A percentile compares a stretch with the other conserved stretches of the same genome.
Conservation (phyloP, 371 early-diverging fungal genomes). For the Choanephora cucurbitarum region DNA sequence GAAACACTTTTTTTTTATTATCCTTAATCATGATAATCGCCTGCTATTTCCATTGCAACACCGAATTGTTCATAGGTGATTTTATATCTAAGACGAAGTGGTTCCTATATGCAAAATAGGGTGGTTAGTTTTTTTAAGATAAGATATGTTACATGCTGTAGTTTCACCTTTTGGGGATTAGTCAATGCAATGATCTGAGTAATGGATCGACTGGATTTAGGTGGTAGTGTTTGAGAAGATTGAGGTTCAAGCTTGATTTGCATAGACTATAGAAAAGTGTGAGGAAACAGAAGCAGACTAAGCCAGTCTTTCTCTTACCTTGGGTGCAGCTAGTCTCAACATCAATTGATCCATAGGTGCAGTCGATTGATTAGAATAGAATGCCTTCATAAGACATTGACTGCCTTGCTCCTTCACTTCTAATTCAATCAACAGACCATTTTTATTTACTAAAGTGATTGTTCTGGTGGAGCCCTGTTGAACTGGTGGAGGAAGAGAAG, state of each 20-base stretch:
- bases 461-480: background rate
- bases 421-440: conserved; percentile 39
- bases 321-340: conserved; percentile 59
- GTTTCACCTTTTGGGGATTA: conserved; percentile 62
- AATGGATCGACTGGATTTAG: conserved; percentile 59
- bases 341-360: conserved; percentile 57
- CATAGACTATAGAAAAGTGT: conserved; percentile 46
- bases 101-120: conserved; percentile 42
- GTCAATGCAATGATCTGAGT: conserved; percentile 57
- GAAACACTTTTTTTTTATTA: background rate
- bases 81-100: conserved; percentile 70
- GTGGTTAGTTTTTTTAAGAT: background rate
- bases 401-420: conserved; percentile 22
- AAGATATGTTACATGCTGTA: background rate
- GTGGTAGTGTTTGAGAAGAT: conserved; percentile 58
- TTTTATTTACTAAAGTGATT: conserved; percentile 38
- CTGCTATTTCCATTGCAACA: conserved; percentile 70
- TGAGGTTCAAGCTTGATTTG: conserved; percentile 71
- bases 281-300: too few species aligned
- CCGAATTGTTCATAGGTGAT: conserved; percentile 71
- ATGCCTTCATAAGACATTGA: conserved; percentile 32
- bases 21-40: conserved; percentile 48
- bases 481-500: background rate
- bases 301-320: conserved; percentile 32
- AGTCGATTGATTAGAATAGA: conserved; percentile 53